Conservation (phyloP, 495 filamentous ascomycete genomes). For the Rusavskia elegans region DNA sequence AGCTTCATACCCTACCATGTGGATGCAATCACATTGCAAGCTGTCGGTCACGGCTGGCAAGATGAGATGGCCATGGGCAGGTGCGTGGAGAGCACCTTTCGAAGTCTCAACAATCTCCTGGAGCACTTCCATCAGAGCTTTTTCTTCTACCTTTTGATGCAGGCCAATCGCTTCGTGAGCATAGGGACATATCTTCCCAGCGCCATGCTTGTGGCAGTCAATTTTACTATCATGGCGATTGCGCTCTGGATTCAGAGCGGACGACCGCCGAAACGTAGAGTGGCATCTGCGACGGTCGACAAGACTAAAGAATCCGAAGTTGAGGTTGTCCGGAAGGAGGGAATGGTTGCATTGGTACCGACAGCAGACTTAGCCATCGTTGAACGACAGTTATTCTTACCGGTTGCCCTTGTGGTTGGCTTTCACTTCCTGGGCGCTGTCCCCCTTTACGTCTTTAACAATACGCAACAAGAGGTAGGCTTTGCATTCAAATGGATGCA, state of each 20-base stretch:
- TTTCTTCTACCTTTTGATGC: constrained; percentile 96
- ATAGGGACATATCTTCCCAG: constrained; percentile 95
- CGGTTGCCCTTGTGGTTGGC: constrained; percentile 51
- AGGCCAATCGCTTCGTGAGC: constrained; percentile 80
- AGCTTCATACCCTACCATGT: constrained; percentile 97
- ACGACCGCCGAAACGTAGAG: constrained; percentile 15
- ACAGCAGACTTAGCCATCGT: constrained; percentile 13
- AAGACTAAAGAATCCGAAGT: constrained; percentile 14
- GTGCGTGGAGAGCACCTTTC: constrained; percentile 73
- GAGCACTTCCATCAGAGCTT: constrained; percentile 98
- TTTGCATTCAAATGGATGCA: not conserved
- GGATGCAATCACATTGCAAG: constrained; percentile 84
- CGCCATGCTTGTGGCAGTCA: constrained; percentile 86
- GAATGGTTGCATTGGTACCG: constrained; percentile 20
- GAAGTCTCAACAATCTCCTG: constrained; percentile 87
- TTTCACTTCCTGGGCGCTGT: constrained; percentile 66
- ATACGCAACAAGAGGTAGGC: constrained; percentile 32
- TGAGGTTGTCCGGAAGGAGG: constrained; percentile 16
- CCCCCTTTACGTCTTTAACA: constrained; percentile 80
- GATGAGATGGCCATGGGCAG: constrained; percentile 93
- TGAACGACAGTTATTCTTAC: constrained; percentile 67
- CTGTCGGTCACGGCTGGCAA: constrained; percentile 82
- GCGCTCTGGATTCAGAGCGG: constrained; percentile 82
- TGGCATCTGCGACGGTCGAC: constrained; percentile 14
- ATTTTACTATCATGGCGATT: constrained; percentile 92